Conservation (phyloP, 495 filamentous ascomycete genomes). For the Penicillium herquei region DNA sequence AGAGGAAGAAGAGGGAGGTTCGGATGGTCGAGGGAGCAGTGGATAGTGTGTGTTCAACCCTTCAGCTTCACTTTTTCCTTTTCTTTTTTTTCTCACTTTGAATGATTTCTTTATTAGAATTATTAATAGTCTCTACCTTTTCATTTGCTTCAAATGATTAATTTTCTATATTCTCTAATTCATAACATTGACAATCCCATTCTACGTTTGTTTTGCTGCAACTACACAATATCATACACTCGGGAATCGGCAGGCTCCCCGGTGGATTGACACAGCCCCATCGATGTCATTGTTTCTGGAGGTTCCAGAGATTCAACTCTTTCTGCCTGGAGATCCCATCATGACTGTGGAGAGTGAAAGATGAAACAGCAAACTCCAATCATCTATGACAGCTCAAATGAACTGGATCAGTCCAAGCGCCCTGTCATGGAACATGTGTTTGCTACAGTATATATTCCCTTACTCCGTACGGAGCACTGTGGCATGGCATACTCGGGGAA, state of each 20-base stretch:
- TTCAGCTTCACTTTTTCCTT: slow-evolving; percentile 20
- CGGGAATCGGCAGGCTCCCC: background rate
- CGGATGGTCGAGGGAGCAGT: slow-evolving; percentile 27
- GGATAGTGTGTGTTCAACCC: slow-evolving; percentile 19
- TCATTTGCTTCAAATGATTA: no score
- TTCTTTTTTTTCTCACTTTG: background rate
- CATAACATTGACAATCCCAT: no score
- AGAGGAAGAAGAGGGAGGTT: slow-evolving; percentile 20
- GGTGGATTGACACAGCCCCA: slow-evolving; percentile 20
- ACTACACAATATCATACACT: no score
- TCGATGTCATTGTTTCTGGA: slow-evolving; percentile 21
- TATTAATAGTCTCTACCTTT: no score
- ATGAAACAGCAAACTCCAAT: background rate
- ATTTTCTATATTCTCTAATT: no score
- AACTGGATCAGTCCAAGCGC: slow-evolving; percentile 2
- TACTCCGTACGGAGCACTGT: background rate
- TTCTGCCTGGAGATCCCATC: background rate
- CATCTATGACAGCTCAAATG: background rate
- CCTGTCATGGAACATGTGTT: slow-evolving; percentile 6
- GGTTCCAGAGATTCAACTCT: background rate
- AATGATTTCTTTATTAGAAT: background rate
- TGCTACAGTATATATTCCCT: background rate
- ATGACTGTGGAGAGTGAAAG: background rate
- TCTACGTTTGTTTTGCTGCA: no score
- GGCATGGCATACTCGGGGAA: slow-evolving; percentile 18